Evolutionary conservation across 2,329 filamentous ascomycete species (phyloP).

Genomic region (Pseudogymnoascus sp.): DNA sequence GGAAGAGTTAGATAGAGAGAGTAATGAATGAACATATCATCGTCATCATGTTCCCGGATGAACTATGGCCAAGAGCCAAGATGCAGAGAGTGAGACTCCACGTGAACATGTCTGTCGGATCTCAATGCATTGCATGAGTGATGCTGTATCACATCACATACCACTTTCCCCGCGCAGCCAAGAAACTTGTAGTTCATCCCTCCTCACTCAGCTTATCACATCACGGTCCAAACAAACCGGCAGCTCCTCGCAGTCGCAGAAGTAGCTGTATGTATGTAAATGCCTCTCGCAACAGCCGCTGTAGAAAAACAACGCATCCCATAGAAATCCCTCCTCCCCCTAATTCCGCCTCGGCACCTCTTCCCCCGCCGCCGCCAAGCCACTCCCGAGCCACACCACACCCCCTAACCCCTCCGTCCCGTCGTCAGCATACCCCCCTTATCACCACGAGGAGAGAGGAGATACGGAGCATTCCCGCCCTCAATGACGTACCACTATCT

Average conservation of each 20-base stretch:
- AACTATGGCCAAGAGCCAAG: background rate
- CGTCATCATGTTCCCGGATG: background rate
- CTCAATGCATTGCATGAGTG: background rate
- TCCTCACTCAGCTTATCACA: no score
- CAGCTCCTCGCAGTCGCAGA: background rate
- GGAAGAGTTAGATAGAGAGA: conserved; percentile 1
- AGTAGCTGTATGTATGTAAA: no score
- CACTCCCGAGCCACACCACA: background rate
- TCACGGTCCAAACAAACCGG: background rate
- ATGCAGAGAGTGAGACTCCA: background rate
- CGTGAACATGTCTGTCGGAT: background rate
- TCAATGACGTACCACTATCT: background rate
- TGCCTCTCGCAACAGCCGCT: background rate
- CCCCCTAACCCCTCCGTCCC: no score
- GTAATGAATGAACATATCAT: conserved; percentile 4
- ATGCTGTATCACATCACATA: background rate
- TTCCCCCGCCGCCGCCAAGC: background rate
- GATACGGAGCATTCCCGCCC: background rate
- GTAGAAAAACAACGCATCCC: background rate
- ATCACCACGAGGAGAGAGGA: background rate
- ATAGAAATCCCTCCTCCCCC: background rate
- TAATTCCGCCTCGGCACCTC: background rate
- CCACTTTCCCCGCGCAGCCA: background rate
- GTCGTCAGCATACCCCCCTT: background rate
- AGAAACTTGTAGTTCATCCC: background rate